Base-by-base conservation (phyloP, 2,329 filamentous ascomycete genomes). In the Diaporthe humulicola region DNA sequence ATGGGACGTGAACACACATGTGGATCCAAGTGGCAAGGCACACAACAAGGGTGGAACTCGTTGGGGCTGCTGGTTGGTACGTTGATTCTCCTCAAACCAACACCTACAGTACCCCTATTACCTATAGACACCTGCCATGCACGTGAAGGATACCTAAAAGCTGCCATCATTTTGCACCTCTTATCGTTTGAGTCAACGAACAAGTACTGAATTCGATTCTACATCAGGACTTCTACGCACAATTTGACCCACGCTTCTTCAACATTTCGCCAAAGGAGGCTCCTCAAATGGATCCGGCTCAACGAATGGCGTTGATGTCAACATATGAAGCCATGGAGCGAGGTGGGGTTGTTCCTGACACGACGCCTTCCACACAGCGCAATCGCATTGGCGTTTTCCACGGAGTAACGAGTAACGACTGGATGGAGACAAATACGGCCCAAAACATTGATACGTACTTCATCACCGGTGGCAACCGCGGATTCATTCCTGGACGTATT, bases 301-400 rank as follows among this genome's bases (percentile, higher is more conserved):
- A 69, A 22, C 64, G 75, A 6, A 22, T 69, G 1, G 54, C 71
- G 2, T 36, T 76, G 19, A 22, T 73, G 17, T 60, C 70, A 1
- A 45, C 66, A 2, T 75, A 75, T 38, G 61, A 70, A 28, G 75
- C 75, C 7, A 14, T 76, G 30, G 75, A 76, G 25, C 28, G 90
- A 86, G 90, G 90, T 89, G 57, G 91, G 91, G 7, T 45, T 30
- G 78, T 79, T 0, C 57, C 77, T 0, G 74, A 78, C 40, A 30
- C 66, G 2, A 81, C 79, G 0, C 61, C 77, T 2, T 77, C 79
- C 0, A 75, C n/a, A n/a, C n/a, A 19, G n/a, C 56, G 15, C 22
- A 77, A 15, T 78, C 79, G 93, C 89, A 87, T 93, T 70, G 91
- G 90, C 73, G 90, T 89, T 0, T 93, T 92, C 81, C 92, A 92